Base-by-base conservation (phyloP, 2,329 filamentous ascomycete species). In the Gyromitra esculenta region DNA sequence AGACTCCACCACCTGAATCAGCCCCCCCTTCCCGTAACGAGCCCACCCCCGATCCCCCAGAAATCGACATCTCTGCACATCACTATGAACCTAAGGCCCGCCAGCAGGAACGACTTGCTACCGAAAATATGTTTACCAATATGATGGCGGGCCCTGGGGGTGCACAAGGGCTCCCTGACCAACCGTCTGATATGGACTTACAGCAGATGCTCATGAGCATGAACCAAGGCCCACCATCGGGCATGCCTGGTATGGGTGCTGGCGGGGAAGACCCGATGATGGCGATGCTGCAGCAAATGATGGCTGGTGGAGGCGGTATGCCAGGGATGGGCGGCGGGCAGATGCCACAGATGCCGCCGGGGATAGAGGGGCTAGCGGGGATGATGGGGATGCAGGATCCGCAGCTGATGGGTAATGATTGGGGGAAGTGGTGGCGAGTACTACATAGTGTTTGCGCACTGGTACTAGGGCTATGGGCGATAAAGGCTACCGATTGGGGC, bases 51-150 rank as follows among this genome's bases (percentile, higher is more conserved):
- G 91, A 92, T 81, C 92, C 92, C 5, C 91, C 90, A 4, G 92
- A 94, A 83, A 87, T 93, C 78, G 92, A 94, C 82, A 93, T 95
- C 80, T 92, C 91, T n/a, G 84, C 91, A 79, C 91, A 92, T 84
- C 90, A 87, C 83, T 92, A 91, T 83, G 84, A 87, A 43, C 90
- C 90, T 0, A 83, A 85, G 31, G 83, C 84, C 8, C 88, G 35
- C 87, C 89, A 83, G 87, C 91, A 85, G 89, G 91, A 86, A 67
- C 81, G 85, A 66, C 80, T 83, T 41, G 78, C 82, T 41, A 66
- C 79, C 3, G 74, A 78, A 11, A 75, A 78, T 59, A 71, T 66
- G 3, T 74, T 78, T 54, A 77, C 73, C 25, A 37, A 43, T 45
- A 70, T 66, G 50, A 62, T 50, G 45, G 35, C 41, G n/a, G 76